Percentiles rank a stretch among this genome's conserved stretches.
Conservation (phyloP, 768 basidiomycete species). For the Hypholoma fasciculare region DNA sequence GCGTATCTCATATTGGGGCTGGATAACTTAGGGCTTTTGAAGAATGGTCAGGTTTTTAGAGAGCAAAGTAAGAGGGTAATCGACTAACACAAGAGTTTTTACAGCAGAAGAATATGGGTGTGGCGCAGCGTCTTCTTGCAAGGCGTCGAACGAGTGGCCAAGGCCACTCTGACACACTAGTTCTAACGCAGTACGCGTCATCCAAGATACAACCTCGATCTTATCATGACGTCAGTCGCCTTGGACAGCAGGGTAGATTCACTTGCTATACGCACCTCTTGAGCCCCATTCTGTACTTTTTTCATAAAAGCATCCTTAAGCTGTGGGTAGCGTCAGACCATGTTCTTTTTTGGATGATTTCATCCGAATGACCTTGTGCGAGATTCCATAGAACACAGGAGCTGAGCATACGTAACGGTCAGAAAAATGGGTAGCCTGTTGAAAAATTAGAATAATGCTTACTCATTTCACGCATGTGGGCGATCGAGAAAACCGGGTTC, state of each 20-base stretch:
- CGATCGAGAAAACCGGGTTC: slow-evolving; percentile 42
- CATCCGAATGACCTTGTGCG: slow-evolving; percentile 23
- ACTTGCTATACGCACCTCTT: slow-evolving; percentile 28
- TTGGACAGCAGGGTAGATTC: background rate
- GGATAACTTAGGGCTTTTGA: background rate
- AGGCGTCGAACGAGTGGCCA: slow-evolving; percentile 37
- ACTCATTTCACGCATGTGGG: slow-evolving; percentile 41
- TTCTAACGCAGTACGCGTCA: slow-evolving; percentile 45
- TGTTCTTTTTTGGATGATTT: background rate
- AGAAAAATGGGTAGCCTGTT: background rate
- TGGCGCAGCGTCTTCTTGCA: slow-evolving; percentile 26
- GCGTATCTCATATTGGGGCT: background rate
- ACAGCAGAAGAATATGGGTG: slow-evolving; percentile 31
- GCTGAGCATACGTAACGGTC: slow-evolving; percentile 16
- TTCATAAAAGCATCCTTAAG: slow-evolving; percentile 21
- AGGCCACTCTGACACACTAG: slow-evolving; percentile 48
- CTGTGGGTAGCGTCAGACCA: slow-evolving; percentile 12
- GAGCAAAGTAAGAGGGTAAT: background rate
- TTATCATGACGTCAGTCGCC: slow-evolving; percentile 2
- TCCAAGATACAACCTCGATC: slow-evolving; percentile 36
- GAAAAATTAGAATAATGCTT: background rate
- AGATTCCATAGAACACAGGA: slow-evolving; percentile 32
- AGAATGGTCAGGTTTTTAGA: background rate
- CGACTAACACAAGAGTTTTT: slow-evolving; percentile 27
- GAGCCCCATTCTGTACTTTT: slow-evolving; percentile 27